A percentile compares a stretch with the other conserved stretches of the same genome.
Evolutionary conservation across 2,329 filamentous ascomycete genomes (phyloP).

Genomic region (Phyllosticta citriasiana): DNA sequence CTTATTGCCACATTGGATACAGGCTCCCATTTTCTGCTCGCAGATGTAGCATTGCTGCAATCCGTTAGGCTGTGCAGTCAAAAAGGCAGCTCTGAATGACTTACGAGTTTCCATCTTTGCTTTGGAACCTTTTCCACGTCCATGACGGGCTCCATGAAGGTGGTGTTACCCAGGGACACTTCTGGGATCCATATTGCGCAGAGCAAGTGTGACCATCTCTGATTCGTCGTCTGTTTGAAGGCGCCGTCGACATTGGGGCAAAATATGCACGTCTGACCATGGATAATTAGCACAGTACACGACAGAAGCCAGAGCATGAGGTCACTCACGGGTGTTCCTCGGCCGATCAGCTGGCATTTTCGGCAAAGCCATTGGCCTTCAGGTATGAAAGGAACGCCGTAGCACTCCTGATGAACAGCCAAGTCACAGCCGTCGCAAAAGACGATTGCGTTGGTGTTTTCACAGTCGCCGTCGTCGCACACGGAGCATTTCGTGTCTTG

Average conservation of each 20-base stretch:
- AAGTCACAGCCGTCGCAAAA: constrained; percentile 98
- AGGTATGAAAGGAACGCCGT: constrained; percentile 95
- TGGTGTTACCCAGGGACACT: constrained; percentile 87
- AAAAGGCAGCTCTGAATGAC: constrained; percentile 8
- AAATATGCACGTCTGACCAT: constrained; percentile 76
- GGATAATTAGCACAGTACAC: constrained; percentile 12
- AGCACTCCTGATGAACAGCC: constrained; percentile 97
- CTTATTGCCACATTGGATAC: constrained; percentile 97
- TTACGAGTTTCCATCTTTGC: constrained; percentile 73
- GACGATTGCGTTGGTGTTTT: constrained; percentile 98
- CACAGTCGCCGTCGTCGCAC: constrained; percentile 97
- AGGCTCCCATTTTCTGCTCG: constrained; percentile 93
- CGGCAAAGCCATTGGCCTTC: constrained; percentile 97
- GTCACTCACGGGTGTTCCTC: constrained; percentile 65
- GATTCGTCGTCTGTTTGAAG: constrained; percentile 94
- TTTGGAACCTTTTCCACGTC: constrained; percentile 97
- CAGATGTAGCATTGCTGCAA: constrained; percentile 78
- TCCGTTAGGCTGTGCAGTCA: background rate
- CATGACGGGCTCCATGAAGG: constrained; percentile 96
- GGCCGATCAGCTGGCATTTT: constrained; percentile 90
- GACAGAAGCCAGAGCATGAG: constrained; percentile 1
- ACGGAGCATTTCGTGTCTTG: constrained; percentile 96
- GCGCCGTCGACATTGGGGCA: constrained; percentile 95
- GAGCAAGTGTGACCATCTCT: constrained; percentile 92
- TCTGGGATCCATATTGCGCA: constrained; percentile 99